phyloP scores from a whole-genome alignment of 2,329 filamentous ascomycete genomes.

The Capronia epimyces region DNA sequence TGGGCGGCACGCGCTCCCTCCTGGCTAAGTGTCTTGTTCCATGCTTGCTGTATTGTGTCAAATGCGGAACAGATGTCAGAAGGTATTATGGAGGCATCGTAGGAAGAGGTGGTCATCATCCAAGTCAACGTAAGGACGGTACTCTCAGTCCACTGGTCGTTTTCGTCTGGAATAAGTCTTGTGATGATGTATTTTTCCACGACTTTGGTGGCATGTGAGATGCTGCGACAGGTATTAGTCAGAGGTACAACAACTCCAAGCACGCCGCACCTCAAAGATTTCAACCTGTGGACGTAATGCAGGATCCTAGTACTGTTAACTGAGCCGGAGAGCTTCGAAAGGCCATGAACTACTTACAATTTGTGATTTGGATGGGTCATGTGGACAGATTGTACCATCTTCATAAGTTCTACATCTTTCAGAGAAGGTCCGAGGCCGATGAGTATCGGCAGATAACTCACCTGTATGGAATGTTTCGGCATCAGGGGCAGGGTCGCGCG shows the following conservation, averaged over 20 bases:
- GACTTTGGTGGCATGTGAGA: slow-evolving; percentile 39
- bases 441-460: background rate
- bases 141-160: slow-evolving; percentile 61
- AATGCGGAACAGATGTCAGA: slow-evolving; percentile 39
- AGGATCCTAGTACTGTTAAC: slow-evolving; percentile 44
- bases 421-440: slow-evolving; percentile 28
- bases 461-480: slow-evolving; percentile 39
- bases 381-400: slow-evolving; percentile 55
- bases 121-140: slow-evolving; percentile 63
- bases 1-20: slow-evolving; percentile 52
- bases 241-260: slow-evolving; percentile 39
- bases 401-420: slow-evolving; percentile 48
- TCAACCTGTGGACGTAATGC: slow-evolving; percentile 62
- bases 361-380: slow-evolving; percentile 61
- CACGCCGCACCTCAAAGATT: slow-evolving; percentile 46
- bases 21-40: slow-evolving; percentile 48
- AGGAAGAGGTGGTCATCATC: slow-evolving; percentile 42
- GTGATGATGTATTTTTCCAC: slow-evolving; percentile 60
- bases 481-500: slow-evolving; percentile 35
- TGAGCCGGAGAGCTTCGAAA: background rate
- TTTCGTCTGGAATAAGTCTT: slow-evolving; percentile 49
- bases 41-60: slow-evolving; percentile 43
- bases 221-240: slow-evolving; percentile 29
- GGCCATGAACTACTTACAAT: slow-evolving; percentile 35
- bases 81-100: background rate